Conservation (phyloP, 257 asterid species). For the Solanum raphanifolium region DNA sequence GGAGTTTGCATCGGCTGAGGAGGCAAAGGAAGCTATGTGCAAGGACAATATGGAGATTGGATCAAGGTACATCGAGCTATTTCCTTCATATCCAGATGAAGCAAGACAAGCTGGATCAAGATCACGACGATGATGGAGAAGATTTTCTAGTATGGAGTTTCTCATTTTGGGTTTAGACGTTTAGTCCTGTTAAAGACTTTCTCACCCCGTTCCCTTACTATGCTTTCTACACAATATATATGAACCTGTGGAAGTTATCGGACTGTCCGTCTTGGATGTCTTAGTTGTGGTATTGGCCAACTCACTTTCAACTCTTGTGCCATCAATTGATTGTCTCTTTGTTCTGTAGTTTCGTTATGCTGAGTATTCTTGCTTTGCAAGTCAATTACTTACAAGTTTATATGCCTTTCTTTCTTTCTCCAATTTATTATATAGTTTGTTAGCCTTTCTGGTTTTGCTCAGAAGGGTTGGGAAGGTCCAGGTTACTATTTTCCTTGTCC, state of each 20-base stretch:
- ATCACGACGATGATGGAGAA: conserved; percentile 26
- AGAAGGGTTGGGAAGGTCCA: not conserved
- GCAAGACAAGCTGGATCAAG: conserved; percentile 61
- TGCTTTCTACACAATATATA: not conserved
- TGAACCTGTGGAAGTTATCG: not conserved
- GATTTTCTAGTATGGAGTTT: not conserved
- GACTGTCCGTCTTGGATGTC: not conserved
- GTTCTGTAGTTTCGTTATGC: not conserved
- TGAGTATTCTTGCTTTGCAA: not conserved
- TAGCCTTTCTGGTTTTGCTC: not conserved
- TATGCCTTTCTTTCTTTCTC: not conserved
- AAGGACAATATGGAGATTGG: conserved; percentile 88
- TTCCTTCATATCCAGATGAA: conserved; percentile 83
- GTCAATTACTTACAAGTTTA: not conserved
- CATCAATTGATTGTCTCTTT: not conserved
- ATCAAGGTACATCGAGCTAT: conserved; percentile 77
- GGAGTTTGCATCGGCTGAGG: conserved; percentile 64
- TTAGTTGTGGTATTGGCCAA: not conserved
- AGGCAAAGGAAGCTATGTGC: conserved; percentile 75
- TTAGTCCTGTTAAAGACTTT: not conserved
- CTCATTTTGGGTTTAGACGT: not conserved
- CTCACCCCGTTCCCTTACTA: not conserved
- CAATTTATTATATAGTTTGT: not conserved
- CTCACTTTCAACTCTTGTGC: not conserved
- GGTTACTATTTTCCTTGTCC: not conserved